Conservation (phyloP, 192 early-diverging fungal genomes). For the Paraglomus occultum region DNA sequence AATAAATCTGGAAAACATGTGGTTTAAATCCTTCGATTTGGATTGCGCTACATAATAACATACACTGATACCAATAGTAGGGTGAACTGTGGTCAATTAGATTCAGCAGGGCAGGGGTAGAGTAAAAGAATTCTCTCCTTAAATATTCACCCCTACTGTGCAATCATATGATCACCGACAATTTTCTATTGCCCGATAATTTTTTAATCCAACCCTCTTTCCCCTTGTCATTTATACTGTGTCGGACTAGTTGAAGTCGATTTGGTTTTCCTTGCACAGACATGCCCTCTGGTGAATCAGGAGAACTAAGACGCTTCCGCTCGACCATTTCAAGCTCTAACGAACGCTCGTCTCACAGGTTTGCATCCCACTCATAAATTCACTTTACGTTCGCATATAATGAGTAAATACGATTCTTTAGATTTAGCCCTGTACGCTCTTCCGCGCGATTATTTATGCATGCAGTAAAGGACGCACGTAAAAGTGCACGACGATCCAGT, state of each 20-base stretch:
- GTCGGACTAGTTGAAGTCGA: background rate
- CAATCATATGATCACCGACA: too few species aligned
- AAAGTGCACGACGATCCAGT: background rate
- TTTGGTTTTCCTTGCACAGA: background rate
- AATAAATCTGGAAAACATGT: too few species aligned
- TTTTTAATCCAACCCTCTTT: too few species aligned
- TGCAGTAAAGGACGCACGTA: conserved; percentile 30
- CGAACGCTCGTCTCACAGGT: conserved; percentile 21
- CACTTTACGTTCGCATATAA: background rate
- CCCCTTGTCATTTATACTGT: too few species aligned
- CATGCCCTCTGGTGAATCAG: conserved; percentile 17
- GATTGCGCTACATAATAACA: too few species aligned
- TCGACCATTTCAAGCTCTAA: conserved; percentile 15
- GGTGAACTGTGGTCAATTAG: too few species aligned
- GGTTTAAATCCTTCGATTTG: too few species aligned
- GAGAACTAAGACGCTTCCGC: conserved; percentile 19
- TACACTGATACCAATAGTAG: too few species aligned
- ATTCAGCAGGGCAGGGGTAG: too few species aligned
- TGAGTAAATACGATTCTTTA: background rate
- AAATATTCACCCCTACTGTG: too few species aligned
- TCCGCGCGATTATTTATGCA: conserved; percentile 24
- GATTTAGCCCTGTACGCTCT: background rate
- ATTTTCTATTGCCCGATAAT: too few species aligned
- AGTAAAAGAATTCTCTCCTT: too few species aligned
- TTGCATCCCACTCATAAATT: background rate